Base-by-base conservation (phyloP, 2,329 filamentous ascomycete species). In the Chrysoporthe cubensis region DNA sequence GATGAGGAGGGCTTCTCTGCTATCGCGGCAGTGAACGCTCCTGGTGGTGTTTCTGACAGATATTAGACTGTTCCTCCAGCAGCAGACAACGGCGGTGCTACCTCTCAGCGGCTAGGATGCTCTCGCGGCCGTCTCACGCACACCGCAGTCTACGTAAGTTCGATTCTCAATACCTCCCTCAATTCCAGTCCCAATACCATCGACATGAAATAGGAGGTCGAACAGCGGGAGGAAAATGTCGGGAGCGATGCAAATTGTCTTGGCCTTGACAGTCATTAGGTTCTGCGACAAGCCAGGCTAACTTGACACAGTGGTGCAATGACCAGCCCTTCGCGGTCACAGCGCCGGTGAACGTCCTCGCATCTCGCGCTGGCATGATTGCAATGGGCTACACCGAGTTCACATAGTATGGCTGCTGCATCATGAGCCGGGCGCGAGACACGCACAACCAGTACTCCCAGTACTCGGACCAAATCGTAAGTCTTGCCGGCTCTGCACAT, bases 91-190 rank as follows among this genome's bases (percentile, higher is more conserved):
- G 50, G 50, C 26, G 32, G 13, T 57, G 54, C 54, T 14, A 57
- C 54, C 16, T 57, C 32, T 21, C 54, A 16, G 8, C 54, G 54
- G 6, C 16, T 57, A 18, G 54, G 32, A 9, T 57, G 54, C 34
- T 54, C 50, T 14, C 54, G 34, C 32, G 34, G 14, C 34, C 40
- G 54, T 13, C 32, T 14, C 26, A 54, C 50, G 2, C 50, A 54
- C 54, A 57, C 54, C 9, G 54, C 54, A 40, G 54, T 40, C 54
- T 57, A 57, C 16, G 54, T 57, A 40, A 40, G 54, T 57, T 40
- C 37, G 37, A 9, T 40, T 40, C 8, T 9, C 37, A 40, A 40
- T 40, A 40, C 5, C 37, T 5, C 37, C 37, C 37, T 40, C 5
- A 5, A 40, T 40, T 9, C 37, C 37, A 40, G 37, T 40, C 37